phyloP scores from a whole-genome alignment of 768 basidiomycete genomes.

The Boletus rufocinnamomeus region DNA sequence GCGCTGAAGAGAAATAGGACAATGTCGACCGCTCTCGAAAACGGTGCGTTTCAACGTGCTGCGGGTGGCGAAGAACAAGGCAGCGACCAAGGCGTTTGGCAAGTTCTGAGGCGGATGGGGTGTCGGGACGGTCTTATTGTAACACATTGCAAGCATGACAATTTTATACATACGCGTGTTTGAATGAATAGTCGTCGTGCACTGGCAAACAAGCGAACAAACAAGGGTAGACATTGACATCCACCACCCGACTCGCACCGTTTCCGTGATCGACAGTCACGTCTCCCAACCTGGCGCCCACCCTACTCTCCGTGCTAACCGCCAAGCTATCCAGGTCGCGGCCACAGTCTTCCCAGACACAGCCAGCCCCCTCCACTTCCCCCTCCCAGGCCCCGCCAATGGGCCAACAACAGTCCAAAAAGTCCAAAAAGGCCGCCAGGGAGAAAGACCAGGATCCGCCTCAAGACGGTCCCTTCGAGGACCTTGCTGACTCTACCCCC shows the following conservation, averaged over 20 bases:
- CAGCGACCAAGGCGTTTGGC: conserved; percentile 84
- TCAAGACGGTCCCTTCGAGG: conserved; percentile 45
- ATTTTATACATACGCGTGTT: conserved; percentile 30
- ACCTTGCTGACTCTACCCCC: conserved; percentile 36
- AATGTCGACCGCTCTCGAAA: conserved; percentile 99
- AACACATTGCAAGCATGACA: conserved; percentile 16
- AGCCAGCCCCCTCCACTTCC: conserved; percentile 49
- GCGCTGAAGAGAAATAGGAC: conserved; percentile 51
- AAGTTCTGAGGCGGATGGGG: conserved; percentile 68
- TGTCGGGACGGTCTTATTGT: conserved; percentile 8
- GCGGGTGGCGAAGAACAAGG: conserved; percentile 93
- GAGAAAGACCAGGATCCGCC: conserved; percentile 64
- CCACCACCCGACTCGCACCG: conserved; percentile 29
- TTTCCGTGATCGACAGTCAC: conserved; percentile 32
- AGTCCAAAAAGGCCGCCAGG: conserved; percentile 68
- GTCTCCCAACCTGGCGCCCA: conserved; percentile 72
- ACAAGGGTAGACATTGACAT: conserved; percentile 30
- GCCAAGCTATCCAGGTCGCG: conserved; percentile 70
- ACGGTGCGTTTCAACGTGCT: conserved; percentile 99
- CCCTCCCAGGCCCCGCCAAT: conserved; percentile 51
- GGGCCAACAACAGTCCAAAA: conserved; percentile 87
- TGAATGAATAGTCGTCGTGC: conserved; percentile 2
- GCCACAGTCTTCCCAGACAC: conserved; percentile 72
- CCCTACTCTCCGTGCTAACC: conserved; percentile 74
- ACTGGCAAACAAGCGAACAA: conserved; percentile 37